Evolutionary conservation across 2,329 filamentous ascomycete species (phyloP).

Genomic region (Phaeosphaeria sp.): DNA sequence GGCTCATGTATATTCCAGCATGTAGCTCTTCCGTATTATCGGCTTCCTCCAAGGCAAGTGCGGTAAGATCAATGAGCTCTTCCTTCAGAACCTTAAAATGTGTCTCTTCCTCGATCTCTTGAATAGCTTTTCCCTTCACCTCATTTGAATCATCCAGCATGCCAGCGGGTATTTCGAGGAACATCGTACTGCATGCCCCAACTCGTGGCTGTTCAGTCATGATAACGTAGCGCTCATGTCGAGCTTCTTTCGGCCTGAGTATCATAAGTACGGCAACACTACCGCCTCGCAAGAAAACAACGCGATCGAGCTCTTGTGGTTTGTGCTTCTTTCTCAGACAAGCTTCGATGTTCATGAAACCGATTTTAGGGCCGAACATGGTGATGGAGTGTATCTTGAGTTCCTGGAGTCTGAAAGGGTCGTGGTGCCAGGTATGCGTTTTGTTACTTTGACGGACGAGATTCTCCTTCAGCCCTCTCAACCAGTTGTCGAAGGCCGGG

Average conservation of each 20-base stretch:
- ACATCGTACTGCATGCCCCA: conserved; percentile 57
- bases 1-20: conserved; percentile 55
- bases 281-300: conserved; percentile 61
- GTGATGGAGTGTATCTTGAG: background rate
- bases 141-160: conserved; percentile 60
- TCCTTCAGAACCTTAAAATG: conserved; percentile 55
- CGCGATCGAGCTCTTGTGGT: background rate
- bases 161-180: conserved; percentile 62
- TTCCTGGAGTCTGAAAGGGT: background rate
- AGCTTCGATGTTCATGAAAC: background rate
- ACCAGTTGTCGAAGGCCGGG: background rate
- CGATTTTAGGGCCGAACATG: background rate
- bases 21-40: conserved; percentile 6
- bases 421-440: background rate
- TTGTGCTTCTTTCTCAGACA: background rate
- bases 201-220: conserved; percentile 63
- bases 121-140: background rate
- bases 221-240: conserved; percentile 58
- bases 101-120: conserved; percentile 61
- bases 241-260: conserved; percentile 51
- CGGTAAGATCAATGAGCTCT: conserved; percentile 61
- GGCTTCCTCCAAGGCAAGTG: conserved; percentile 50
- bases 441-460: background rate
- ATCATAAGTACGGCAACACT: conserved; percentile 63
- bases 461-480: background rate